These are phyloP conservation scores for Jaapia argillacea DNA, from an alignment of 768 basidiomycete species.

Conservation along the genomic window DNA sequence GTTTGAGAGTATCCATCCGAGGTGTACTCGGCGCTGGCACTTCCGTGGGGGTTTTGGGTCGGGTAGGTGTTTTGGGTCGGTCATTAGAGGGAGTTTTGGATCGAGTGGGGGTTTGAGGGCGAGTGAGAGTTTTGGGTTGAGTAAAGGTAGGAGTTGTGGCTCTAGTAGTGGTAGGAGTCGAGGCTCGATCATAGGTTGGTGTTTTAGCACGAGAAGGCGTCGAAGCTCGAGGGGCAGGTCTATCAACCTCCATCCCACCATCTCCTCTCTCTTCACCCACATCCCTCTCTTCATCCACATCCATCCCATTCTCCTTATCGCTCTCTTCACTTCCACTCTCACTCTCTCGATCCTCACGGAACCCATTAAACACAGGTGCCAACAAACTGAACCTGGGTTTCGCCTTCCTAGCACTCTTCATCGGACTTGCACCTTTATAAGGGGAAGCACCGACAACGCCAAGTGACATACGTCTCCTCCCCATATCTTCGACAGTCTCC, in stretches of 20 bases:
- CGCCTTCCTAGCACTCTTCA: conserved; percentile 7
- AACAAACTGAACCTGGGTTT: conserved; percentile 12
- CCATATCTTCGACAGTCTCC: conserved; percentile 25
- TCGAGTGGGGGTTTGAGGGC: no score
- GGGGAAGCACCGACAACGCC: conserved; percentile 5
- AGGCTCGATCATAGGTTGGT: conserved; percentile 2
- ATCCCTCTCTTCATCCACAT: background rate
- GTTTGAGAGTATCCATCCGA: conserved; percentile 19
- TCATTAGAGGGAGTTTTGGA: no score
- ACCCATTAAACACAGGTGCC: conserved; percentile 4
- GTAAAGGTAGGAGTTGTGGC: no score
- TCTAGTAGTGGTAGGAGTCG: no score
- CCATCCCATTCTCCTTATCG: conserved; percentile 7
- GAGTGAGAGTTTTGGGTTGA: no score
- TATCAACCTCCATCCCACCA: no score
- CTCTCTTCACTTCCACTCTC: conserved; percentile 13
- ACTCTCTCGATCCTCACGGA: conserved; percentile 27
- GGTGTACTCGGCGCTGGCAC: conserved; percentile 15
- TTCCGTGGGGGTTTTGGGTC: background rate
- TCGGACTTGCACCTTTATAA: conserved; percentile 14
- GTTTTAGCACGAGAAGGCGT: conserved; percentile 1
- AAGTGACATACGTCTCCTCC: conserved; percentile 22
- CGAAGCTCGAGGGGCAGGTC: no score
- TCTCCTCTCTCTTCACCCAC: conserved; percentile 3
- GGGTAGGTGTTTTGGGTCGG: no score